Base-by-base conservation (phyloP, 2,329 filamentous ascomycete species). In the Trichoderma pleuroti region DNA sequence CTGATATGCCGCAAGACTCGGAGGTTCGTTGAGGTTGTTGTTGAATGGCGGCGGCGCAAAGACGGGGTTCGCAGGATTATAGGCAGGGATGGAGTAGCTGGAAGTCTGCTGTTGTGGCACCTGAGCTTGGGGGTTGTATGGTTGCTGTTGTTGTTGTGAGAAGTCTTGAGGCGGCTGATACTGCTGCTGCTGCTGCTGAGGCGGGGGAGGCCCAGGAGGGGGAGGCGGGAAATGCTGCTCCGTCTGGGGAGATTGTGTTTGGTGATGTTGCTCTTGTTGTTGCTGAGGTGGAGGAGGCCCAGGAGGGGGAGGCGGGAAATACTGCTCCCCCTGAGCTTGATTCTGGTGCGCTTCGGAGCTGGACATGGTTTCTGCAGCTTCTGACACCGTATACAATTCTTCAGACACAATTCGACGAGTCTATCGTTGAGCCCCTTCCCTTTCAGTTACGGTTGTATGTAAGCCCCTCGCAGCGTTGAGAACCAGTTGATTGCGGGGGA, bases 11-110 rank as follows among this genome's bases (percentile, higher is more conserved):
- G 65, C 60, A 12, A 65, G 52, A 64, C 61, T 34, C 21, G 68
- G 21, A 21, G 72, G 46, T 30, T 26, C 60, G 64, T 62, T 67
- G 32, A 1, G 54, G 36, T 9, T 46, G 36, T 7, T 46, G 16
- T 71, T 56, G 2, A 73, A 68, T 1, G 78, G 77, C 30, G 77
- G 77, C 7, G 77, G 76, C 1, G 78, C 77, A 72, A 80, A 79
- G 46, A 72, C 72, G 39, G 78, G 77, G 32, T 75, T 74, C 3
- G 77, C 77, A 61, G 78, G 78, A 52, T 78, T 74, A 54, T 80
- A 79, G 5, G 75, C 71, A 3, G 78, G 77, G 28, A 80, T 80
- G 9, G 71, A 59, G 28, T 79, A 79, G 61, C 70, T 72, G 14
- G 70, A 60, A n/a, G 66, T 26, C n/a, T 68, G 64, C 5, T 70